Evolutionary conservation across 495 filamentous ascomycete species (phyloP).

Genomic region (Talaromyces stipitatus): DNA sequence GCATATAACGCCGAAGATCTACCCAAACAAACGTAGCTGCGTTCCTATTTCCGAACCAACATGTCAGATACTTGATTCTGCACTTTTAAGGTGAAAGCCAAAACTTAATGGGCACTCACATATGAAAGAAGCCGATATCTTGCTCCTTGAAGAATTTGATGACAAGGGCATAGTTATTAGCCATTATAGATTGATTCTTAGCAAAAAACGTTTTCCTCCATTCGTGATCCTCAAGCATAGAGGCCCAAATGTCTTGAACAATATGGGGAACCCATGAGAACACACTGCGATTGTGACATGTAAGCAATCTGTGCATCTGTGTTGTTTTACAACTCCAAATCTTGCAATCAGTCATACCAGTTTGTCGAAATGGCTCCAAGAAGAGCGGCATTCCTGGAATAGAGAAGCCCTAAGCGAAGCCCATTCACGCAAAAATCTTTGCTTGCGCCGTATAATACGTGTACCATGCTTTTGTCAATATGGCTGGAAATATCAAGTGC

Average conservation of each 20-base stretch:
- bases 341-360: slow-evolving; percentile 8
- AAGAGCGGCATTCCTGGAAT: slow-evolving; percentile 29
- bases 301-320: too few relatives aligned
- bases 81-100: slow-evolving; percentile 9
- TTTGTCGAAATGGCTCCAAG: slow-evolving; percentile 19
- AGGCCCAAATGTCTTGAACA: slow-evolving; percentile 26
- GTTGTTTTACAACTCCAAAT: not conserved
- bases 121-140: too few relatives aligned
- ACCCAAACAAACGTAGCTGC: slow-evolving; percentile 45
- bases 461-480: slow-evolving; percentile 32
- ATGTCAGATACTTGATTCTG: slow-evolving; percentile 1
- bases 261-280: slow-evolving; percentile 32
- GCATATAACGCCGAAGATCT: slow-evolving; percentile 29
- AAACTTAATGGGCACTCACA: too few relatives aligned
- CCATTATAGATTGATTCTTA: not conserved
- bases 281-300: slow-evolving; percentile 4
- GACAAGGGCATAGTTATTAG: too few relatives aligned
- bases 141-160: too few relatives aligned
- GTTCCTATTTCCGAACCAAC: slow-evolving; percentile 17
- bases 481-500: slow-evolving; percentile 24
- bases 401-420: slow-evolving; percentile 34
- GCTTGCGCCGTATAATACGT: slow-evolving; percentile 40
- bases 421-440: slow-evolving; percentile 43
- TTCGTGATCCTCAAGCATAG: slow-evolving; percentile 29
- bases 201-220: slow-evolving; percentile 20